Conservation (phyloP, 768 basidiomycete species). For the Mycena galericulata region DNA sequence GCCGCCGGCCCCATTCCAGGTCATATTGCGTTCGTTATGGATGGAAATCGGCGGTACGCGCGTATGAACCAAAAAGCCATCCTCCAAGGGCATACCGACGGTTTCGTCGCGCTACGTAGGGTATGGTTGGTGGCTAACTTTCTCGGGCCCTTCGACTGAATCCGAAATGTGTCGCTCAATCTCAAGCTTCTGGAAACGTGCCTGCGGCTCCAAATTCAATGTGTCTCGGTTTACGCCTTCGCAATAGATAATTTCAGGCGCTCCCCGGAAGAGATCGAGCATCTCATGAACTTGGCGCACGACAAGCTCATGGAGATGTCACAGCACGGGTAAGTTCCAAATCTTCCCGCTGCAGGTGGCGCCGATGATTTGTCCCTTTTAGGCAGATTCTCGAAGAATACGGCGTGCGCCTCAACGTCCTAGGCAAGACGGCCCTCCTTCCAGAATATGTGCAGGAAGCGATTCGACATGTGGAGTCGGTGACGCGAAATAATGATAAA, state of each 20-base stretch:
- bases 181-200: conserved; percentile 87
- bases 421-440: conserved; percentile 82
- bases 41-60: conserved; percentile 95
- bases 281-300: conserved; percentile 88
- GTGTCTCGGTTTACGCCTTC: conserved; percentile 97
- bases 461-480: conserved; percentile 74
- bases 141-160: neutral
- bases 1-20: conserved; percentile 86
- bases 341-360: neutral
- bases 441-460: conserved; percentile 81
- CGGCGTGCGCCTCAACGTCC: conserved; percentile 85
- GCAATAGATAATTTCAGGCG: conserved; percentile 98
- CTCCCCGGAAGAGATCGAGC: conserved; percentile 85
- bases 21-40: conserved; percentile 97
- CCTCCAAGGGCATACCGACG: conserved; percentile 84
- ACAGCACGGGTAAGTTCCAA: conserved; percentile 74
- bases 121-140: conserved; percentile 58
- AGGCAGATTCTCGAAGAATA: conserved; percentile 87
- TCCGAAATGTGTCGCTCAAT: neutral
- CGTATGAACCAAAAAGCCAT: conserved; percentile 73
- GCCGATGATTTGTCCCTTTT: neutral
- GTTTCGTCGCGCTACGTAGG: conserved; percentile 82
- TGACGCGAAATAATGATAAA: conserved; percentile 83
- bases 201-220: conserved; percentile 79
- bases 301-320: conserved; percentile 83